Percentiles rank a stretch among this genome's conserved stretches.
Conservation (phyloP, 306 rosid species). For the Comarum palustre region DNA sequence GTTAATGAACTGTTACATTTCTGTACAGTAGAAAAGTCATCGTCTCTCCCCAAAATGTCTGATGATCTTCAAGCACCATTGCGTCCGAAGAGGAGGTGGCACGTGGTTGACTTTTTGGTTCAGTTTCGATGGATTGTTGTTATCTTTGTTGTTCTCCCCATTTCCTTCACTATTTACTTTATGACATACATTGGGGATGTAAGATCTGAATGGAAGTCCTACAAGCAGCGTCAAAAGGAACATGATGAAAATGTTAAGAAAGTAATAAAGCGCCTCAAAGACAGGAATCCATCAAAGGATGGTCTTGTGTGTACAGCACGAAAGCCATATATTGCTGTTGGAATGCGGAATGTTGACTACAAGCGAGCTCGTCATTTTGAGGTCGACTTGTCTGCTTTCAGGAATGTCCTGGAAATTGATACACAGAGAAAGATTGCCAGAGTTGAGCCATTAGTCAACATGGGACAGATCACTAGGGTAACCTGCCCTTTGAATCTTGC, state of each 20-base stretch:
- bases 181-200: conserved; percentile 84
- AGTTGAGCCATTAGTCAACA: conserved; percentile 93
- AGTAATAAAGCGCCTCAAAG: conserved; percentile 80
- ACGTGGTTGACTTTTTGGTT: conserved; percentile 78
- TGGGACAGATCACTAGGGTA: conserved; percentile 88
- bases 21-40: conserved; percentile 12
- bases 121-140: conserved; percentile 85
- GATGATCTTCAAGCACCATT: conserved; percentile 70
- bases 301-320: conserved; percentile 99
- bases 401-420: conserved; percentile 76
- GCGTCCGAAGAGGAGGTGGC: conserved; percentile 90
- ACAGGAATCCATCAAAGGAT: conserved; percentile 75
- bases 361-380: conserved; percentile 97
- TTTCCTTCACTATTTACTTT: conserved; percentile 80
- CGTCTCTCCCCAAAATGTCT: conserved; percentile 45
- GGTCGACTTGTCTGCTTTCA: conserved; percentile 79
- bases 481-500: conserved; percentile 87
- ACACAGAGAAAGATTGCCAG: conserved; percentile 71
- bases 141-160: conserved; percentile 86
- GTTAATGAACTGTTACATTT: not conserved
- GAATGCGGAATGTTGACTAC: conserved; percentile 96
- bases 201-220: conserved; percentile 86
- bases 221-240: conserved; percentile 74
- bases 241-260: conserved; percentile 85
- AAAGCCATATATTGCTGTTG: conserved; percentile 95